phyloP scores from a whole-genome alignment of 2,329 filamentous ascomycete genomes.

The Periconia sp. region DNA sequence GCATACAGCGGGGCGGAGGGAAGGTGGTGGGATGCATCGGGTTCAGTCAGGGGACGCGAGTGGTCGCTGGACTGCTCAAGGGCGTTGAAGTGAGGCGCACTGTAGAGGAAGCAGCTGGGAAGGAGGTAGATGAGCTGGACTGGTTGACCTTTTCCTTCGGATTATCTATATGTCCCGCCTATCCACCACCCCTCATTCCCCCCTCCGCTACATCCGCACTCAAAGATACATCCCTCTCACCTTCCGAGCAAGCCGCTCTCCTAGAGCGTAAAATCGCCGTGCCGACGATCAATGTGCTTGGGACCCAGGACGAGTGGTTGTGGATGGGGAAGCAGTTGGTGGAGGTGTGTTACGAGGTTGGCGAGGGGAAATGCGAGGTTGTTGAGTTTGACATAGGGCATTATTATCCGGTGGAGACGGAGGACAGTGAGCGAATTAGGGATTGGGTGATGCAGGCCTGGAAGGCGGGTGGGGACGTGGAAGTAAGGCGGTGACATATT shows the following conservation, averaged over 20 bases:
- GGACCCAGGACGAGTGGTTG: constrained; percentile 40
- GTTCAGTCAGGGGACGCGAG: constrained; percentile 42
- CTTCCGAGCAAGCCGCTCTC: neutral
- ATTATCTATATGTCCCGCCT: constrained; percentile 31
- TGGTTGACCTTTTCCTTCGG: constrained; percentile 29
- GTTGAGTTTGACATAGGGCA: constrained; percentile 42
- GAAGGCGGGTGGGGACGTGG: neutral
- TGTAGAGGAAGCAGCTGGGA: constrained; percentile 16
- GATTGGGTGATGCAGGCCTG: constrained; percentile 29
- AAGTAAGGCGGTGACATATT: neutral
- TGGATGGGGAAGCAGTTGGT: constrained; percentile 40
- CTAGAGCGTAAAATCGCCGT: constrained; percentile 24
- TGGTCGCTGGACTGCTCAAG: constrained; percentile 39
- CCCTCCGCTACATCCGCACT: constrained; percentile 11
- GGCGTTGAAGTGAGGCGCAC: constrained; percentile 25
- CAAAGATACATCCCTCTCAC: neutral
- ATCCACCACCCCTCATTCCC: constrained; percentile 39
- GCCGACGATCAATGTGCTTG: constrained; percentile 42
- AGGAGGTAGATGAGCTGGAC: constrained; percentile 15
- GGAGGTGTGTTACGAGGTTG: constrained; percentile 31
- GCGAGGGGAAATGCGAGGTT: constrained; percentile 28
- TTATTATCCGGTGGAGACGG: constrained; percentile 39
- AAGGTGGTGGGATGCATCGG: constrained; percentile 38
- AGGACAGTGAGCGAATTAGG: constrained; percentile 37
- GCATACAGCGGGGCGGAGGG: constrained; percentile 20